Conservation (phyloP, 768 basidiomycete species). For the Fistulinella prunicolor region DNA sequence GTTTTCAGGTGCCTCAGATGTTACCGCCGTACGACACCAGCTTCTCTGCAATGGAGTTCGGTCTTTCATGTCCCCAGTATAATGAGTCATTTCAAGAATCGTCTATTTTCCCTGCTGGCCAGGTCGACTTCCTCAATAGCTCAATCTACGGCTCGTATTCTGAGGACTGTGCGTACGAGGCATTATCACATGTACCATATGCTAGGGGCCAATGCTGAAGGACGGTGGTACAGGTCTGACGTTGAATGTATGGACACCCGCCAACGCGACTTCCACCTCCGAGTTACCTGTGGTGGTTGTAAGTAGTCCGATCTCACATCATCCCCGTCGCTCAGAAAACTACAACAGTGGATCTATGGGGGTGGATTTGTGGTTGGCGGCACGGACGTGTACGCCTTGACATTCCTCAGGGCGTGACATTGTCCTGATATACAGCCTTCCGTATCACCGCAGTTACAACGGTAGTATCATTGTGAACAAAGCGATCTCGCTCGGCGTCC, state of each 20-base stretch:
- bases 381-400: slow-evolving; percentile 6
- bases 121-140: slow-evolving; percentile 22
- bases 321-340: neutral
- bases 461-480: slow-evolving; percentile 30
- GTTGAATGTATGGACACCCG: slow-evolving; percentile 50
- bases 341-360: slow-evolving; percentile 32
- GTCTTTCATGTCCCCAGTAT: slow-evolving; percentile 13
- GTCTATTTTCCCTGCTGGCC: slow-evolving; percentile 16
- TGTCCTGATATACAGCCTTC: neutral
- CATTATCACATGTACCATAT: neutral
- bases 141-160: slow-evolving; percentile 32
- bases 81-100: slow-evolving; percentile 1
- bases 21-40: slow-evolving; percentile 5
- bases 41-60: slow-evolving; percentile 3
- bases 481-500: slow-evolving; percentile 30
- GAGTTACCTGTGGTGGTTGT: slow-evolving; percentile 56
- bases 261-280: slow-evolving; percentile 35
- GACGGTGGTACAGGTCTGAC: slow-evolving; percentile 38
- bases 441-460: neutral
- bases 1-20: slow-evolving; percentile 28
- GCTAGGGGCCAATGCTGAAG: neutral
- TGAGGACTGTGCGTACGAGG: slow-evolving; percentile 45
- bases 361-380: slow-evolving; percentile 36
- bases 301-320: slow-evolving; percentile 16
- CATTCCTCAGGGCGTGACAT: too few relatives aligned